Percentiles rank a stretch among this genome's conserved stretches.
Conservation (phyloP, 2,329 filamentous ascomycete species). For the Piedraia hortae region DNA sequence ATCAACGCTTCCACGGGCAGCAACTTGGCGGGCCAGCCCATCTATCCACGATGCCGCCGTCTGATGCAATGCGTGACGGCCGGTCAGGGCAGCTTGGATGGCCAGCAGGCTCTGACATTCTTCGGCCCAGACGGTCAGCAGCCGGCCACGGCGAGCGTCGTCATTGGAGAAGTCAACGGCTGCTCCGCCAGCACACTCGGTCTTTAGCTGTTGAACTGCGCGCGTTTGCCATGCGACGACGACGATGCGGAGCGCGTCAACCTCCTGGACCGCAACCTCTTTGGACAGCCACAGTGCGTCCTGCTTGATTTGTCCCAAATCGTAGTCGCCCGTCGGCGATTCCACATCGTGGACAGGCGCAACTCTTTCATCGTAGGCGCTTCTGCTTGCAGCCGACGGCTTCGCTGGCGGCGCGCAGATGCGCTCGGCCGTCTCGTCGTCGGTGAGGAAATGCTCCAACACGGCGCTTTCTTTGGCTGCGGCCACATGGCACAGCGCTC, state of each 20-base stretch:
- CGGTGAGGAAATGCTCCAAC: constrained; percentile 40
- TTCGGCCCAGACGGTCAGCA: constrained; percentile 7
- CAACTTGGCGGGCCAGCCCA: constrained; percentile 4
- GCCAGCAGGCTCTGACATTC: constrained; percentile 7
- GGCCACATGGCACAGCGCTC: constrained; percentile 25
- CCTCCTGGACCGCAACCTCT: constrained; percentile 48
- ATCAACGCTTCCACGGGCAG: not conserved
- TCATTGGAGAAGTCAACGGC: constrained; percentile 6
- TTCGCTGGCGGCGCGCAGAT: constrained; percentile 15
- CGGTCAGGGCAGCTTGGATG: constrained; percentile 5
- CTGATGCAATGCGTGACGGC: constrained; percentile 4
- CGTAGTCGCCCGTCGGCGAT: constrained; percentile 35
- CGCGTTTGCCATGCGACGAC: constrained; percentile 64
- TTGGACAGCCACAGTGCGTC: constrained; percentile 71
- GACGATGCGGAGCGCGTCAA: constrained; percentile 53
- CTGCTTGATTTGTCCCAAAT: constrained; percentile 54
- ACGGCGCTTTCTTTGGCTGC: constrained; percentile 21
- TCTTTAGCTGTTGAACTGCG: constrained; percentile 39
- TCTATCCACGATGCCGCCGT: constrained; percentile 5
- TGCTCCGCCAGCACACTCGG: not conserved
- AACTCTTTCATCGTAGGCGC: constrained; percentile 56
- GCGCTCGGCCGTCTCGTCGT: constrained; percentile 38
- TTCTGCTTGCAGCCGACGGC: constrained; percentile 18
- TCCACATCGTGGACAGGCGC: constrained; percentile 63
- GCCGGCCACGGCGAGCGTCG: constrained; percentile 7